phyloP scores from a whole-genome alignment of 768 basidiomycete species.

The Trametes maxima region DNA sequence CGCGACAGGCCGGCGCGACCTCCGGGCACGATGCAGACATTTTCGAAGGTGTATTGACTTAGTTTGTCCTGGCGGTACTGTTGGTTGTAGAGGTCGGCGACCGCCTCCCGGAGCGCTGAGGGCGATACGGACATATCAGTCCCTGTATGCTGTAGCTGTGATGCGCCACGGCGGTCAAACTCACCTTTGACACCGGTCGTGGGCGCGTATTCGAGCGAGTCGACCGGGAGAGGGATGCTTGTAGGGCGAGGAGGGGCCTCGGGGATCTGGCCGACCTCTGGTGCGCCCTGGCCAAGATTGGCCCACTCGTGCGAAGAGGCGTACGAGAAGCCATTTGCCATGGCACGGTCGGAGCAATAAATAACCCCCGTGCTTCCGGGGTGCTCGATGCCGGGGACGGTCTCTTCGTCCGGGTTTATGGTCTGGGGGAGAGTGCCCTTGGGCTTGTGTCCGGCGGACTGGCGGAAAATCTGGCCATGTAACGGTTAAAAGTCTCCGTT shows the following conservation, averaged over 20 bases:
- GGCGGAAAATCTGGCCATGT: conserved; percentile 66
- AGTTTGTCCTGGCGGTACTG: conserved; percentile 81
- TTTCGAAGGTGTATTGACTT: conserved; percentile 89
- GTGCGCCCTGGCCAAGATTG: conserved; percentile 90
- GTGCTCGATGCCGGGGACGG: conserved; percentile 84
- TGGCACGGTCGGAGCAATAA: conserved; percentile 93
- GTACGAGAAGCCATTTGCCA: conserved; percentile 91
- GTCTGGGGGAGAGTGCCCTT: conserved; percentile 69
- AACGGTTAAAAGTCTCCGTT: conserved; percentile 2
- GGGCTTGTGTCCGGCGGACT: conserved; percentile 68
- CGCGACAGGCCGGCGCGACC: conserved; percentile 89
- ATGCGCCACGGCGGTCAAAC: conserved; percentile 11
- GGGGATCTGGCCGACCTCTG: conserved; percentile 85
- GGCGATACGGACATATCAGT: conserved; percentile 6
- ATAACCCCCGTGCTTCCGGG: conserved; percentile 68
- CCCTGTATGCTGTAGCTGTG: not conserved
- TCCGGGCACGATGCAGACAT: conserved; percentile 94
- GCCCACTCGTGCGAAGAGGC: conserved; percentile 80
- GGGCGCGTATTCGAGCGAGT: conserved; percentile 88
- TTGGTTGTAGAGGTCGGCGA: conserved; percentile 86
- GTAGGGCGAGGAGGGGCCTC: conserved; percentile 68
- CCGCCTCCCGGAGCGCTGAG: conserved; percentile 80
- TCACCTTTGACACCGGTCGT: conserved; percentile 88
- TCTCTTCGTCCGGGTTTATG: conserved; percentile 83
- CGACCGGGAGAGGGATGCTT: conserved; percentile 63